phyloP scores from a whole-genome alignment of 345 rosid genomes.

The Conringia planisiliqua region DNA sequence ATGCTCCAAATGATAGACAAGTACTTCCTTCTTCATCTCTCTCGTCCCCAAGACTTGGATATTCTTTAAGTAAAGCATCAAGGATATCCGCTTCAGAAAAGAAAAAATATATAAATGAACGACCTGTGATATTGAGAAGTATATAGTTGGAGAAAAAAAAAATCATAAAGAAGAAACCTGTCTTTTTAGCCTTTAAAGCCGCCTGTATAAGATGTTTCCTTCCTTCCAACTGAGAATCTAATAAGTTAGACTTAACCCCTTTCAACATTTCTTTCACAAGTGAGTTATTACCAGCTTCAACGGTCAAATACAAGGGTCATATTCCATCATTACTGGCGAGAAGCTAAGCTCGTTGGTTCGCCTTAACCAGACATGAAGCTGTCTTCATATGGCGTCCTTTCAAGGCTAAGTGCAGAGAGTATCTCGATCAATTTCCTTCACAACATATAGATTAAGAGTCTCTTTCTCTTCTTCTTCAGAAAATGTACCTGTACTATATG shows the following conservation, averaged over 20 bases:
- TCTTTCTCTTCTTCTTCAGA: background rate
- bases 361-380: background rate
- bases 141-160: no score
- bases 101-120: no score
- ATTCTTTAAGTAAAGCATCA: background rate
- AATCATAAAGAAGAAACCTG: no score
- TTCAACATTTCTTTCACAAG: background rate
- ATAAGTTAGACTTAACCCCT: no score
- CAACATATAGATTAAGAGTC: background rate
- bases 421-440: slow-evolving; percentile 4
- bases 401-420: slow-evolving; percentile 29
- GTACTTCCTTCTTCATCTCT: slow-evolving; percentile 23
- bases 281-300: background rate
- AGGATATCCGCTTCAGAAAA: background rate
- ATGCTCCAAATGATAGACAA: background rate
- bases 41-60: background rate
- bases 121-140: no score
- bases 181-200: background rate
- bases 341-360: background rate
- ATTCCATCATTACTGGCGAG: background rate
- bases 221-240: background rate
- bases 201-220: background rate
- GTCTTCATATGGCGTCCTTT: background rate
- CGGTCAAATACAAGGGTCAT: slow-evolving; percentile 21
- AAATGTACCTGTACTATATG: background rate